Base-by-base conservation (phyloP, 192 early-diverging fungal species). In the Linnemannia exigua region DNA sequence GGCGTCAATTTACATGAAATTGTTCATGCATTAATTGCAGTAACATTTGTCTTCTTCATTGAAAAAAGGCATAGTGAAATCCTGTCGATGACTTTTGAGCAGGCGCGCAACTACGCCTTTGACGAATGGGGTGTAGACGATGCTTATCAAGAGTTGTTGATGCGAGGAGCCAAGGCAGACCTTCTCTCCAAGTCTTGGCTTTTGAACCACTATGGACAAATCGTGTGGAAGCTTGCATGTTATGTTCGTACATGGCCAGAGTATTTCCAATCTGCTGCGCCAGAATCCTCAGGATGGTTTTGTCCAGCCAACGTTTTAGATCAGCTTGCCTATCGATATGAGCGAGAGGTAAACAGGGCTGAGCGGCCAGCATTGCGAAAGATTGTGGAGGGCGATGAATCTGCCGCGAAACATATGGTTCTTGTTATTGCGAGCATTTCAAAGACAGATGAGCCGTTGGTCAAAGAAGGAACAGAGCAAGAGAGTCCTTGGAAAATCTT, bases 161-260 rank as follows among this genome's bases (percentile, higher is more conserved):
- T 67, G 7, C 73, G 48, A 72, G 93, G 93, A 38, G 90, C 89
- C 11, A 51, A 50, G 17, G 52, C 72, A 19, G 80, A 84, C 47
- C 71, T 88, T 6, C 80, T 84, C 6, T 75, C 88, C 0, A 52
- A 75, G 11, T 41, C 47, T 17, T 96, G 95, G 95, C 89, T 94
- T 0, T 15, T 16, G 19, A 95, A 96, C 69, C 95, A 96, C 67
- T 95, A 94, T 79, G 61, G 87, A 15, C 90, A 89, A 84, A 93
- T 96, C 76, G 90, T 95, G 5, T 96, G 95, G 95, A 95, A 95
- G 77, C 52, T 95, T 4, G 94, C 95, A 0, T 81, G 89, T n/a
- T 86, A 91, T 63, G 87, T 90, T 22, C 88, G 94, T 11, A 84
- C 85, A 1, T 94, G 88, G 90, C 92, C 93, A 25, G 28, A 88